phyloP scores from a whole-genome alignment of 2,329 filamentous ascomycete species.

The Sarocladiaceae sp. region DNA sequence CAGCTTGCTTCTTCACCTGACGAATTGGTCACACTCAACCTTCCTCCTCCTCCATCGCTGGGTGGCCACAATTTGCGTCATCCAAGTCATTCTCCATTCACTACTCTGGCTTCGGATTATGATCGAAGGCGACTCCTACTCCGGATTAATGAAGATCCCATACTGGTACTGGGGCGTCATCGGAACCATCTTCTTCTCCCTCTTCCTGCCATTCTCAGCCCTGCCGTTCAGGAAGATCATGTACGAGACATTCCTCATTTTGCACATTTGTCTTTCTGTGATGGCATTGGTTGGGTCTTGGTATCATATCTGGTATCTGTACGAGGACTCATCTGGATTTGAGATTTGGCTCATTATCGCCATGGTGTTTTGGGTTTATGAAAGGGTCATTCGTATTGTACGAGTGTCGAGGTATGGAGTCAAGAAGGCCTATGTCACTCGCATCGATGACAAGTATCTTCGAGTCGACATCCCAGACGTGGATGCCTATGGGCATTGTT shows the following conservation, averaged over 20 bases:
- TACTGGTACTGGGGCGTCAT: constrained; percentile 39
- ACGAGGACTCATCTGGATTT: constrained; percentile 37
- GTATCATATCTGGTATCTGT: constrained; percentile 33
- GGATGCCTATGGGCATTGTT: constrained; percentile 20
- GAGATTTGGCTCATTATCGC: constrained; percentile 26
- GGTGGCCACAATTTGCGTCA: constrained; percentile 34
- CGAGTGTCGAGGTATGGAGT: constrained; percentile 16
- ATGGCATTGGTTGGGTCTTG: constrained; percentile 36
- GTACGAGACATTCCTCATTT: constrained; percentile 40
- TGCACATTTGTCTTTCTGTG: constrained; percentile 35
- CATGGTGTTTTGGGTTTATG: constrained; percentile 21
- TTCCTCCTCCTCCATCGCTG: constrained; percentile 44
- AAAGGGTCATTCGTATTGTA: constrained; percentile 16
- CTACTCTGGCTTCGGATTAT: constrained; percentile 26
- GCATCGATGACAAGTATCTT: constrained; percentile 20
- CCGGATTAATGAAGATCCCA: constrained; percentile 4
- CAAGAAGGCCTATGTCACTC: constrained; percentile 17
- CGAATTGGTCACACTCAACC: constrained; percentile 42
- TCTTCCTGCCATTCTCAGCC: constrained; percentile 26
- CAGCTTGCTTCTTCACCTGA: constrained; percentile 39
- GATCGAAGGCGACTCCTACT: constrained; percentile 1
- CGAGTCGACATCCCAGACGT: constrained; percentile 21
- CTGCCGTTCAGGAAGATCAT: constrained; percentile 29
- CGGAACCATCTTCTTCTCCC: constrained; percentile 25
- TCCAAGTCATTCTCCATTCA: constrained; percentile 39